Base-by-base conservation (phyloP, 768 basidiomycete genomes). In the Suillus discolor region DNA sequence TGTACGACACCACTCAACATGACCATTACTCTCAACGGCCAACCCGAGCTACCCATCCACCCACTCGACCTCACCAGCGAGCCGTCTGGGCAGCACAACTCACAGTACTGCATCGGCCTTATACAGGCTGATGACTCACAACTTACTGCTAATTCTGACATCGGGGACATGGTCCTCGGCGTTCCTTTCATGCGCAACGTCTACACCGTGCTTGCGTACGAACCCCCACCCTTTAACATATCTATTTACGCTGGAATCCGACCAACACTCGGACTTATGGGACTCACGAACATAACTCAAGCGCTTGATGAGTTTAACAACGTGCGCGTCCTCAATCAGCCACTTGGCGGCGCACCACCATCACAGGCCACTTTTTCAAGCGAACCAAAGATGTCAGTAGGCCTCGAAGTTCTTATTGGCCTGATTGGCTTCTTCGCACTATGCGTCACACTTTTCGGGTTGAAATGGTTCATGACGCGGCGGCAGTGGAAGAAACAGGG, bases 191-290 rank as follows among this genome's bases (percentile, higher is more conserved):
- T 94, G 70, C 83, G 90, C 13, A 93, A 88, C 70, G 83, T 86
- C 4, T 94, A 94, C 72, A 89, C 86, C 15, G 91, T 94, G 67
- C 84, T 93, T 83, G 88, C 88, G 1, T 92, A 89, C 72, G 80
- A 84, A 55, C 65, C 71, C 0, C 88, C 88, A 3, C 69, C 70
- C 4, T 87, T 89, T 73, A 77, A 81, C 36, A 62, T 61, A 6
- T 65, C 66, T 41, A 69, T 71, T 28, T 64, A 68, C 53, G 66
- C 67, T 34, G 69, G 68, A 45, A 68, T 70, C 64, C 57, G 65
- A 4, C 83, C 91, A 0, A 74, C 79, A 1, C 81, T 94, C 1
- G 92, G 91, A 0, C 73, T 94, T 8, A 66, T 92, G 25, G 72
- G 81, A 4, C 78, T 94, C 1, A 92, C 91, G 2, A 83, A 93